These are phyloP conservation scores for Cordyceps farinosa DNA, from an alignment of 2,329 filamentous ascomycete genomes.

Conservation along the genomic window DNA sequence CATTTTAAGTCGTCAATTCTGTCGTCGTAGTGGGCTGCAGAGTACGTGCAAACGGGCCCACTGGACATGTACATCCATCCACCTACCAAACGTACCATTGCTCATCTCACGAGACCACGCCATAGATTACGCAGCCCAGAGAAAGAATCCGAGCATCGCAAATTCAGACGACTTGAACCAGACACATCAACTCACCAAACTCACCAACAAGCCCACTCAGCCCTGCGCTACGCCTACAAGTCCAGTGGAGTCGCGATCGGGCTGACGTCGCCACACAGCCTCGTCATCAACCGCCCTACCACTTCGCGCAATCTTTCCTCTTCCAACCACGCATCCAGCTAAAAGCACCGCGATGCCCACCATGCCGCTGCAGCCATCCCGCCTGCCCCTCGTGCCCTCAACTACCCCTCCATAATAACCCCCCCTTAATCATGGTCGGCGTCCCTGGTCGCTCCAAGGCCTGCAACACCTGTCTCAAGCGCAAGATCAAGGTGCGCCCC, in stretches of 20 bases:
- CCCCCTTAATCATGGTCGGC: neutral
- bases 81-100: too few species aligned
- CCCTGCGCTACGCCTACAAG: neutral
- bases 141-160: neutral
- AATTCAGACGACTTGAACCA: neutral
- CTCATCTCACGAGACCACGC: too few species aligned
- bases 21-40: too few species aligned
- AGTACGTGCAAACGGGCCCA: too few species aligned
- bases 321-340: neutral
- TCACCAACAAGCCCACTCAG: neutral
- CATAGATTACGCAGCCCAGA: too few species aligned
- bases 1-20: too few species aligned
- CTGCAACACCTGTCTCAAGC: slow-evolving; percentile 17
- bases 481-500: slow-evolving; percentile 11
- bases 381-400: neutral
- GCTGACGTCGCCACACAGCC: neutral
- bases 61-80: too few species aligned
- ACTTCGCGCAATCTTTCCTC: neutral
- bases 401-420: too few species aligned
- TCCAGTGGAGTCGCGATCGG: neutral
- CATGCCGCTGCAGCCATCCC: neutral
- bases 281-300: neutral
- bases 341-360: neutral
- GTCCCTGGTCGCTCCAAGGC: slow-evolving; percentile 14
- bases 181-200: neutral